Percentiles rank a stretch among this genome's conserved stretches.
Evolutionary conservation across 345 rosid species (phyloP).

Genomic region (Arabis alpina): DNA sequence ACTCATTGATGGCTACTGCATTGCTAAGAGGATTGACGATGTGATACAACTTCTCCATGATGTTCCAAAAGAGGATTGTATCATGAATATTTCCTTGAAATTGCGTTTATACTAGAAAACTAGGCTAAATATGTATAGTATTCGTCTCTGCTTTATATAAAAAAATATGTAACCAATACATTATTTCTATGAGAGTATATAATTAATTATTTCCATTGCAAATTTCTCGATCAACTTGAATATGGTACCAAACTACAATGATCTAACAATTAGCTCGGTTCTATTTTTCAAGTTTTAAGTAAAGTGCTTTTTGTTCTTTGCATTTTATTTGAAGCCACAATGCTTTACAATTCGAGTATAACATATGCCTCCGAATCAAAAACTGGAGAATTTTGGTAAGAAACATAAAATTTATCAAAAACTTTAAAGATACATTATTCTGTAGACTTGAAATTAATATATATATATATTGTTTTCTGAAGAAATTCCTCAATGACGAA

Average conservation of each 20-base stretch:
- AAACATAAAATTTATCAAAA: neutral
- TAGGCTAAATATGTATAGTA: neutral
- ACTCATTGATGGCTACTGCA: neutral
- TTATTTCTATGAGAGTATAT: too few relatives aligned
- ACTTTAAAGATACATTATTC: neutral
- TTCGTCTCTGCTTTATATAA: too few relatives aligned
- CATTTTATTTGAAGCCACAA: too few relatives aligned
- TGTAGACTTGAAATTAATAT: neutral
- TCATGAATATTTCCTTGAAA: neutral
- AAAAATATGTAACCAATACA: too few relatives aligned
- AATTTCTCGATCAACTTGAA: too few relatives aligned
- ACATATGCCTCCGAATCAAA: too few relatives aligned
- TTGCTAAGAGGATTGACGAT: neutral
- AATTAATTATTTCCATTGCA: too few relatives aligned
- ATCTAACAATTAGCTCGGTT: too few relatives aligned
- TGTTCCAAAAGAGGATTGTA: neutral
- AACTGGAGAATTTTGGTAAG: constrained; percentile 51
- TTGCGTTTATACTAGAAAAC: neutral
- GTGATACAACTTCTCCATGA: neutral
- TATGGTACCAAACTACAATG: too few relatives aligned
- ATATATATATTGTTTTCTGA: neutral
- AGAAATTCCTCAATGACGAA: constrained; percentile 58
- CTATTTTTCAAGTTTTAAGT: too few relatives aligned
- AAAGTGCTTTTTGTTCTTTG: too few relatives aligned
- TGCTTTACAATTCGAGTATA: too few relatives aligned